Percentiles rank a stretch among this genome's conserved stretches.
Evolutionary conservation across 2,329 filamentous ascomycete species (phyloP).

Genomic region (Colletotrichum cereale): DNA sequence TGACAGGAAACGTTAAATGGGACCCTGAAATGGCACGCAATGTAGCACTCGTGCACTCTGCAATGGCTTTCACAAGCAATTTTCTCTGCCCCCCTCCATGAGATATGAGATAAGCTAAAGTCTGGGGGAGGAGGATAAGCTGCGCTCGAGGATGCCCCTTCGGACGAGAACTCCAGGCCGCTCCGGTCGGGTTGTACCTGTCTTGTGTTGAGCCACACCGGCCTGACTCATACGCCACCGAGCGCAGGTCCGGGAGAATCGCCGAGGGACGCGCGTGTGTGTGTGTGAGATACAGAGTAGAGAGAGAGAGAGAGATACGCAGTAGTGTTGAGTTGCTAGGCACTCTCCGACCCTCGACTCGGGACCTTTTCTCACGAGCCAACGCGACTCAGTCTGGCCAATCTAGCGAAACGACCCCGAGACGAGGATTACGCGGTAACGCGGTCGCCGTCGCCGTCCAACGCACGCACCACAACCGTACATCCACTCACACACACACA

Average conservation of each 20-base stretch:
- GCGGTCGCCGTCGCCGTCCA: not conserved
- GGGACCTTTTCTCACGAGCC: not conserved
- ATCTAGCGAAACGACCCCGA: slow-evolving; percentile 20
- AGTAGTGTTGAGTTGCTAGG: not conserved
- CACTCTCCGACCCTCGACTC: not conserved
- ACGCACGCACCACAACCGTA: not conserved
- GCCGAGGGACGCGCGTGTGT: not conserved
- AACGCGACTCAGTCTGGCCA: slow-evolving; percentile 1
- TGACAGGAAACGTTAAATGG: not conserved
- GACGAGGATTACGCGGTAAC: slow-evolving; percentile 9
- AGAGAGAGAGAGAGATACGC: too few species aligned
- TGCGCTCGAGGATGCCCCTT: slow-evolving; percentile 31
- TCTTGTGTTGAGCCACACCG: slow-evolving; percentile 8
- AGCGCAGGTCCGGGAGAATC: not conserved
- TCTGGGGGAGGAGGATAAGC: not conserved
- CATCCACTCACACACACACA: not conserved
- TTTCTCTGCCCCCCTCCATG: not conserved
- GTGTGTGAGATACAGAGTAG: not conserved
- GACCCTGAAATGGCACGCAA: not conserved
- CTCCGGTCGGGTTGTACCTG: not conserved
- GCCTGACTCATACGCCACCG: slow-evolving; percentile 18
- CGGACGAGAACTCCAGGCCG: not conserved
- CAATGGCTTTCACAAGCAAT: not conserved
- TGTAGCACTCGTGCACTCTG: not conserved
- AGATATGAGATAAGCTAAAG: not conserved